Evolutionary conservation across 129 eudicot genomes (phyloP).

Genomic region (Artemisia argyi): DNA sequence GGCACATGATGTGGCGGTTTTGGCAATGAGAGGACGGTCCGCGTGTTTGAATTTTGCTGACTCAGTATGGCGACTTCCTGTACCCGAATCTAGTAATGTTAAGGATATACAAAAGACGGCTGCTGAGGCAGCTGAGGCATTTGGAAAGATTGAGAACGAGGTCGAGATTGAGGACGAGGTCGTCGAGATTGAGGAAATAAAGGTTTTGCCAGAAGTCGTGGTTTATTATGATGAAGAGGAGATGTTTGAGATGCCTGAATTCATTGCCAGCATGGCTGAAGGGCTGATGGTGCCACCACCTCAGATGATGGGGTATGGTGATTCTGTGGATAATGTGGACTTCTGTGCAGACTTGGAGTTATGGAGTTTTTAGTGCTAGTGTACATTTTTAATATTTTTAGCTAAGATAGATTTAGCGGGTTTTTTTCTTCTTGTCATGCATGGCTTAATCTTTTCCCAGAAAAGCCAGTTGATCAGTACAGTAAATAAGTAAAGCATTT

Average conservation of each 20-base stretch:
- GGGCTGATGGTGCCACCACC: slow-evolving; percentile 73
- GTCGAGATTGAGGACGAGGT: background rate
- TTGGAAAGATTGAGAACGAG: slow-evolving; percentile 25
- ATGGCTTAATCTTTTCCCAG: background rate
- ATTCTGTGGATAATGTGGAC: slow-evolving; percentile 40
- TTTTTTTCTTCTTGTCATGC: background rate
- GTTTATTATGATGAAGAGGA: slow-evolving; percentile 52
- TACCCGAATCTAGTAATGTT: slow-evolving; percentile 44
- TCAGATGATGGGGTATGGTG: slow-evolving; percentile 21
- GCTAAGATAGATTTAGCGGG: background rate
- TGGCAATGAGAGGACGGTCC: slow-evolving; percentile 60
- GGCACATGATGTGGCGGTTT: slow-evolving; percentile 81
- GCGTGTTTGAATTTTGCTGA: slow-evolving; percentile 81
- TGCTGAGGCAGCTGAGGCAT: slow-evolving; percentile 71
- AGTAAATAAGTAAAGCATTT: background rate
- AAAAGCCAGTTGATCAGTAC: background rate
- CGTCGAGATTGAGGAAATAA: slow-evolving; percentile 16
- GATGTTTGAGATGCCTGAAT: slow-evolving; percentile 52
- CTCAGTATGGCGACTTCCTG: slow-evolving; percentile 63
- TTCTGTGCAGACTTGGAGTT: slow-evolving; percentile 35
- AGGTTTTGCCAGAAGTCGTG: slow-evolving; percentile 23
- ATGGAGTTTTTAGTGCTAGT: slow-evolving; percentile 48
- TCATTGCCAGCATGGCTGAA: slow-evolving; percentile 61
- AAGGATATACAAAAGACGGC: slow-evolving; percentile 77
- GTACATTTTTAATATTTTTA: background rate